phyloP scores from a whole-genome alignment of 352 stramenopile species.

The Phytophthora podocarpi region DNA sequence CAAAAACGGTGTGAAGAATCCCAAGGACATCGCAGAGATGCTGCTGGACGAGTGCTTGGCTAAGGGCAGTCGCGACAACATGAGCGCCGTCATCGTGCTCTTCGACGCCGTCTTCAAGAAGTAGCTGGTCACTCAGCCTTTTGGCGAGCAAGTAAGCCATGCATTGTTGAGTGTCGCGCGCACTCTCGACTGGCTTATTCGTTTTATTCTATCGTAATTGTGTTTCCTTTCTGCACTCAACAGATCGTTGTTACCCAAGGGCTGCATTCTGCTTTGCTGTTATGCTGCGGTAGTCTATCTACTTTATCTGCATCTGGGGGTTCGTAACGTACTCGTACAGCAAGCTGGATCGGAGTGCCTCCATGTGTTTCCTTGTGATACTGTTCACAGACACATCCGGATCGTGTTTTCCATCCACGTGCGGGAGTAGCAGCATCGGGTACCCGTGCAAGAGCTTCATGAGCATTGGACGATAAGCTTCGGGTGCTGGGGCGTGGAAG shows the following conservation, averaged over 20 bases:
- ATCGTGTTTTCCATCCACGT: conserved; percentile 21
- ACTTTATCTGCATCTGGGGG: conserved; percentile 12
- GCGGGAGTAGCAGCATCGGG: conserved; percentile 30
- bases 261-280: background rate
- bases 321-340: conserved; percentile 60
- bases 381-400: background rate
- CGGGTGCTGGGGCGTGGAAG: conserved; percentile 34
- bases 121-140: conserved; percentile 31
- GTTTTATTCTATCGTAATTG: conserved; percentile 39
- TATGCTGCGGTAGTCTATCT: background rate
- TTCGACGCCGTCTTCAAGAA: conserved; percentile 55
- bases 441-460: conserved; percentile 41
- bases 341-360: conserved; percentile 51
- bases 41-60: conserved; percentile 83
- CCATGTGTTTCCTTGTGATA: conserved; percentile 18
- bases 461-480: conserved; percentile 45
- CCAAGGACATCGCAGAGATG: conserved; percentile 75
- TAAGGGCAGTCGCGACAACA: conserved; percentile 88
- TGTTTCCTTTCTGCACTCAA: conserved; percentile 6
- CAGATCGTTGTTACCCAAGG: conserved; percentile 7
- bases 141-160: conserved; percentile 10
- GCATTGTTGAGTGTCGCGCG: background rate
- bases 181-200: background rate
- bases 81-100: conserved; percentile 86
- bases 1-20: conserved; percentile 50